Evolutionary conservation across 1,284 basidiomycete genomes (phyloP).

Genomic region (Naganishia sp.): DNA sequence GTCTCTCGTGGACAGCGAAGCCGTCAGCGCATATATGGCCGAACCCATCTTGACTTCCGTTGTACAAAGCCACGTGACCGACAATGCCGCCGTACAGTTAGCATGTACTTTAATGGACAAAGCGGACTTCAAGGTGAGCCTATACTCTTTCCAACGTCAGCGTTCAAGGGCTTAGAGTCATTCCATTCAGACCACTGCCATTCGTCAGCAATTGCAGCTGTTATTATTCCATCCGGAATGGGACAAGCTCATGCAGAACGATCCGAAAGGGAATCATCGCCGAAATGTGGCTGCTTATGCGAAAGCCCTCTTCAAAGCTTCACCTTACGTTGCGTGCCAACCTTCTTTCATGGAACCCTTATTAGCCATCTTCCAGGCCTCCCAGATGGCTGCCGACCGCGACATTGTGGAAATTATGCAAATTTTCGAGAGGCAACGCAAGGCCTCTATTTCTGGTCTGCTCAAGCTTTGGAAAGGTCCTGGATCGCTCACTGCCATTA

Average conservation of each 20-base stretch:
- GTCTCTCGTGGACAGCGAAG: not conserved
- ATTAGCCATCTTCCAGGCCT: constrained; percentile 70
- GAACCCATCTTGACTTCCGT: constrained; percentile 73
- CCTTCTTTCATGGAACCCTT: constrained; percentile 76
- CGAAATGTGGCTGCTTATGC: constrained; percentile 54
- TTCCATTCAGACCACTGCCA: constrained; percentile 12
- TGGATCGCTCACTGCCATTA: constrained; percentile 38
- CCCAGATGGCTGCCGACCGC: constrained; percentile 65
- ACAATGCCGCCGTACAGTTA: constrained; percentile 58
- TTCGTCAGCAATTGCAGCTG: constrained; percentile 33
- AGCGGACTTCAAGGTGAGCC: constrained; percentile 64
- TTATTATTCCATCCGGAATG: constrained; percentile 38
- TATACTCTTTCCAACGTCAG: not conserved
- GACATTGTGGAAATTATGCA: constrained; percentile 71
- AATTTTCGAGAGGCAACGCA: constrained; percentile 73
- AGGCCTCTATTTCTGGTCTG: constrained; percentile 64
- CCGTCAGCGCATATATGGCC: constrained; percentile 63
- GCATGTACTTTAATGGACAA: constrained; percentile 56
- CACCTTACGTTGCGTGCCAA: constrained; percentile 79
- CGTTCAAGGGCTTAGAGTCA: not conserved
- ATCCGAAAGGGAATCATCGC: not conserved
- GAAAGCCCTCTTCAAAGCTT: constrained; percentile 68
- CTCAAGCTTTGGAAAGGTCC: constrained; percentile 60
- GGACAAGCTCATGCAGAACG: constrained; percentile 54
- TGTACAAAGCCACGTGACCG: constrained; percentile 63